A percentile compares a stretch with the other conserved stretches of the same genome.
Conservation (phyloP, 2,329 filamentous ascomycete species). For the Aspergillus sp. region DNA sequence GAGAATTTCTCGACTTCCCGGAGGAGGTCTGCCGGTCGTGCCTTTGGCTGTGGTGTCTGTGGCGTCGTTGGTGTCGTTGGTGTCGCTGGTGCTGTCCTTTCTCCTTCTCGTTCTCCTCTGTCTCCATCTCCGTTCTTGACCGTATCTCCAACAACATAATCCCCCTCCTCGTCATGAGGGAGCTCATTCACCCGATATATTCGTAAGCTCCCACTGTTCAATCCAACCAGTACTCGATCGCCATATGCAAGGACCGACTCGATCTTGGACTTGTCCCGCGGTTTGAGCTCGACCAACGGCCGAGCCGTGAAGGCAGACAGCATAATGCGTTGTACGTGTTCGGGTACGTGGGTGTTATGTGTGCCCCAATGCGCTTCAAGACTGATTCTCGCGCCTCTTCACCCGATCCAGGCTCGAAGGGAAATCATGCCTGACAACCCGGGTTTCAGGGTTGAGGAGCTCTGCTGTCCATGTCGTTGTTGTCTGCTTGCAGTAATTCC, state of each 20-base stretch:
- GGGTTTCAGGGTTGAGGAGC: not conserved
- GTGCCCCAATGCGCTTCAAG: conserved; percentile 4
- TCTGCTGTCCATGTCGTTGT: conserved; percentile 8
- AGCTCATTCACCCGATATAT: conserved; percentile 83
- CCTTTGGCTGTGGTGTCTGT: conserved; percentile 15
- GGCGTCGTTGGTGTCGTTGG: conserved; percentile 1
- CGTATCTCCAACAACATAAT: conserved; percentile 6
- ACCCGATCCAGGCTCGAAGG: conserved; percentile 4
- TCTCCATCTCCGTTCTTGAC: conserved; percentile 8
- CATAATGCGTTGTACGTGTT: conserved; percentile 46
- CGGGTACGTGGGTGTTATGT: too few relatives aligned
- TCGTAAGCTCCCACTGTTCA: conserved; percentile 80
- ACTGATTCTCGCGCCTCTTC: conserved; percentile 10
- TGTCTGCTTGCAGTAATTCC: not conserved
- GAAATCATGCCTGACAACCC: conserved; percentile 12
- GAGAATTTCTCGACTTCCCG: conserved; percentile 94
- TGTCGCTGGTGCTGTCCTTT: not conserved
- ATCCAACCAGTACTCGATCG: conserved; percentile 82
- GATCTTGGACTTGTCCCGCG: conserved; percentile 92
- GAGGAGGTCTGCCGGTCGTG: conserved; percentile 68
- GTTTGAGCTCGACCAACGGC: conserved; percentile 92
- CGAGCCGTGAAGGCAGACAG: conserved; percentile 95
- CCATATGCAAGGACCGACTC: conserved; percentile 91
- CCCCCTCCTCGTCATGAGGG: conserved; percentile 25
- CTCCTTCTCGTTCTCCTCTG: not conserved